Evolutionary conservation across 2,329 filamentous ascomycete genomes (phyloP).

Genomic region (Ilyonectria mors-panacis): DNA sequence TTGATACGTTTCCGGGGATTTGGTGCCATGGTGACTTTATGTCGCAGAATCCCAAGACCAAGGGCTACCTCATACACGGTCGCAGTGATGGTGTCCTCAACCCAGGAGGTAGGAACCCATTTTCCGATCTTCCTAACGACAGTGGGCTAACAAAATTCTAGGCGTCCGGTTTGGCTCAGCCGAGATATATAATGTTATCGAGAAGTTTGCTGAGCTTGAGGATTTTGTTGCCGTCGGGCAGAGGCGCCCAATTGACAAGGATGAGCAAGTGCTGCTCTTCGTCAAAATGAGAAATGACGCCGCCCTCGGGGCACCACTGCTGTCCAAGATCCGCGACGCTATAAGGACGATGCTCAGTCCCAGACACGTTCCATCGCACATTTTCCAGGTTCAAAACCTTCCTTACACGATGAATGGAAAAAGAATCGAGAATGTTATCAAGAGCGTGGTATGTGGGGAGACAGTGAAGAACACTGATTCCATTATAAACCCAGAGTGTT

Average conservation of each 20-base stretch:
- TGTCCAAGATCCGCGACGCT: background rate
- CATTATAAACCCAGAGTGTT: background rate
- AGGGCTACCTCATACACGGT: background rate
- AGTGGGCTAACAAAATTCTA: background rate
- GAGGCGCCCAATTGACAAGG: background rate
- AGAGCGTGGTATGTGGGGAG: background rate
- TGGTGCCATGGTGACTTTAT: background rate
- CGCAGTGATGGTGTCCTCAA: background rate
- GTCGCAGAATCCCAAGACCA: background rate
- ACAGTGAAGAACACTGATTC: background rate
- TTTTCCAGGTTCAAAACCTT: background rate
- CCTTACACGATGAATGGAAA: background rate
- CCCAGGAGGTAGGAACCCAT: background rate
- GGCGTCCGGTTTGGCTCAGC: background rate
- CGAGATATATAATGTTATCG: background rate
- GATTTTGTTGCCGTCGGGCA: background rate
- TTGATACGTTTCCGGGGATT: background rate
- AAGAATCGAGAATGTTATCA: background rate
- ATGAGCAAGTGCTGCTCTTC: background rate
- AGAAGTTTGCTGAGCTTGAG: background rate
- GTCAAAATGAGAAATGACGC: background rate
- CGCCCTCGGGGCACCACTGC: background rate
- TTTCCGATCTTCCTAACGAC: background rate
- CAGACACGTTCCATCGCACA: background rate
- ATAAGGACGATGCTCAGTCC: background rate